Percentiles rank a stretch among this genome's conserved stretches.
These are phyloP conservation scores for Russula sp. DNA, from an alignment of 768 basidiomycete species.

Conservation along the genomic window DNA sequence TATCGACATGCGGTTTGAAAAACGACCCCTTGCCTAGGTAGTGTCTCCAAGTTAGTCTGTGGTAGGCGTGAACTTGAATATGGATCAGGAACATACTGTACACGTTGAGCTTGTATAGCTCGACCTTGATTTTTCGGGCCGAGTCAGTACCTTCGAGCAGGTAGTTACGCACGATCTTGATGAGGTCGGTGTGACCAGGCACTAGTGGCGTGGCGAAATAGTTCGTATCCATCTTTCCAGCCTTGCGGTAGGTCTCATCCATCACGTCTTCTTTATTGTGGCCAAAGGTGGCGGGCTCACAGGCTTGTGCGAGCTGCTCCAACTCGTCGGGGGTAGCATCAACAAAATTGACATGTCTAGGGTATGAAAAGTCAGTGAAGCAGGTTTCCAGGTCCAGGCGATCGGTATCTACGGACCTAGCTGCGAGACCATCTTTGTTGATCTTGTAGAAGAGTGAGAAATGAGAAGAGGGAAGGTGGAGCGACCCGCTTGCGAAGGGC, in stretches of 20 bases:
- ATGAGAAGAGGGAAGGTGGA: conserved; percentile 2
- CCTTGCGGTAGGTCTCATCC: conserved; percentile 2
- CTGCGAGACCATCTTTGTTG: background rate
- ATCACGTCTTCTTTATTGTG: background rate
- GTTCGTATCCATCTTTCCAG: background rate
- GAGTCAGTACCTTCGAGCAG: conserved; percentile 1
- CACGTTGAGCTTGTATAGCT: background rate
- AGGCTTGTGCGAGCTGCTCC: background rate
- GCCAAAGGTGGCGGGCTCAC: background rate
- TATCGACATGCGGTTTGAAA: no score
- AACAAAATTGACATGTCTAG: background rate
- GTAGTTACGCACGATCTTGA: background rate
- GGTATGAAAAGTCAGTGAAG: conserved; percentile 25
- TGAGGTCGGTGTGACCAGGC: background rate
- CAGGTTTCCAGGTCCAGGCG: background rate
- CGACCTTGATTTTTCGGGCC: background rate
- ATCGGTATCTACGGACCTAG: conserved; percentile 26
- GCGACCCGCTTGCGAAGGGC: conserved; percentile 17
- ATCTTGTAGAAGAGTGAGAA: conserved; percentile 21
- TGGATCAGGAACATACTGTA: background rate
- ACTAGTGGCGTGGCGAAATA: background rate
- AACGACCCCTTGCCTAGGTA: background rate
- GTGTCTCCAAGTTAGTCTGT: no score
- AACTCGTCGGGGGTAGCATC: background rate
- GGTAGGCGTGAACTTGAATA: background rate